Base-by-base conservation (phyloP, 148 eudicot genomes). In the Linanthus parryae region DNA sequence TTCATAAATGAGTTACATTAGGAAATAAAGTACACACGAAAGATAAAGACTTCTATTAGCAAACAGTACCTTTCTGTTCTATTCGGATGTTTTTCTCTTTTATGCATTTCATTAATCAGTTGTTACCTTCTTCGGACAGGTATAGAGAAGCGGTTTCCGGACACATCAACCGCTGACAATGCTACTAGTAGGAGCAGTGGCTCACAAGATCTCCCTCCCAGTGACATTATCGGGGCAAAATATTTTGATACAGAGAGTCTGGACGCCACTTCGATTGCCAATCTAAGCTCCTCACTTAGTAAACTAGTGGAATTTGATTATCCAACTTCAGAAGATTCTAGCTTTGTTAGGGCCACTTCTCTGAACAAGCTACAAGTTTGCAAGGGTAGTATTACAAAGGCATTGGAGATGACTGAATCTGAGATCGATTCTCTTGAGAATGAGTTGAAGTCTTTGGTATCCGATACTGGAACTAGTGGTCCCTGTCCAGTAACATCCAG, bases 401-500 rank as follows among this genome's bases (percentile, higher is more conserved):
- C 74, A 38, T 43, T 92, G 49, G 96, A 81, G 66, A 36, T 54
- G 40, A 92, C 94, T 44, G 96, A 84, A 70, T 72, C 79, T 56
- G 91, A 92, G 58, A 83, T 84, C 58, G 99, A 88, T 65, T 67
- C 58, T 5, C 91, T 87, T 50, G 99, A 92, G 71, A 79, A 54
- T 64, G 96, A 92, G 58, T 58, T 92, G 59, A 80, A 82, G 56
- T 69, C 58, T 15, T 56, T 81, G 53, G 65, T 40, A 22, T 44
- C 71, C 41, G 66, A 66, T 40, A 22, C 66, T 59, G 61, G 24
- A 50, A 63, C 35, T 57, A 49, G 9, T 29, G 8, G 48, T 28
- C 62, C 57, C 36, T 30, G 27, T 67, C 75, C 72, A 7, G 61
- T 68, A 44, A 66, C 63, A 31, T 72, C 82, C 58, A 56, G 70